Evolutionary conservation across 2,329 filamentous ascomycete species (phyloP), one percentile per base, ranked within the genome.

Genomic region (Acrocalymma vagum): DNA sequence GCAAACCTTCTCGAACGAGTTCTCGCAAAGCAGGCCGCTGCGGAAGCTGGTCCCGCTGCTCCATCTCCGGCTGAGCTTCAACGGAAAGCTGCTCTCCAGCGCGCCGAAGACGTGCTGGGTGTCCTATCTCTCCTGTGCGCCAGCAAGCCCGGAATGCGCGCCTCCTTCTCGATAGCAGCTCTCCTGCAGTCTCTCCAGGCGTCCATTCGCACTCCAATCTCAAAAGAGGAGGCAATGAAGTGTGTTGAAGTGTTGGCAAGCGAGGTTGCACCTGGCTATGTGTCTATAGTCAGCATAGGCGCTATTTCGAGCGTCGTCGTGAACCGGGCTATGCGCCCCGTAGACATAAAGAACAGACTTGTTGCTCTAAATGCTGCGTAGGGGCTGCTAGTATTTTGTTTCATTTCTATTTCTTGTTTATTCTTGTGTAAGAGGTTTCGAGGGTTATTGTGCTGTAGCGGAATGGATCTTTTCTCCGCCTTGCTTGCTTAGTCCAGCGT

Each of bases 1-100:
- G 67, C 69, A 17, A 72, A 70, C 28, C 73, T 79, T 14, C 71
- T 79, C 26, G 75, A 78, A 36, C 75, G 77, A 39, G 76, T 79
- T 32, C 71, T 77, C 10, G 76, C 76, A 14, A 79, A 78, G 55
- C 74, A 78, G 55, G 65, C 67, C 17, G 53, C 66, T 16, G 64
- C 67, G 5, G 66, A 71, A 18, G 53, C 58, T 14, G 62, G 67
- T 1, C 69, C 73, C 1, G 51, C 61, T 1, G 65, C 72, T 1
- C 73, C 72, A 1, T 69, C 72, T 0, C 63, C 69, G 18, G 69
- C 70, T 9, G 68, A 77, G 33, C 63, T 74, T 4, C 70, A 72
- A 26, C 75, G 75, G n/a, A 63, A 57, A 33, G 69, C 74, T 1
- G 77, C 77, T 3, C 68, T 78, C 1, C 72, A 77, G 38, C 71